Conservation (phyloP, 441 rosid genomes). For the Gossypium schwendimanii region DNA sequence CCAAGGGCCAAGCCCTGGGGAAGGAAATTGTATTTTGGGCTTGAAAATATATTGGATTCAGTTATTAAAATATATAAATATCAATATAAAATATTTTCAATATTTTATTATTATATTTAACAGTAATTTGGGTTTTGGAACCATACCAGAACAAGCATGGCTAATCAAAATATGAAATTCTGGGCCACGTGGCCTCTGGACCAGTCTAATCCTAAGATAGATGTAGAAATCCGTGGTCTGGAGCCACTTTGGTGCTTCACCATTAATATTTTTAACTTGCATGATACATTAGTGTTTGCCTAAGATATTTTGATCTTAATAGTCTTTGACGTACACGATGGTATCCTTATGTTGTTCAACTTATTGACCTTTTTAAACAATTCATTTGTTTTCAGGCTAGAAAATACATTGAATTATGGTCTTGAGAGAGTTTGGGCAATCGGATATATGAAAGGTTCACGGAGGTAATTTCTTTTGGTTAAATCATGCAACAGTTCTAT, state of each 20-base stretch:
- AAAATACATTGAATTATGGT: slow-evolving; percentile 88
- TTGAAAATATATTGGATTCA: background rate
- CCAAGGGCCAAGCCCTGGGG: background rate
- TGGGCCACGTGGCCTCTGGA: background rate
- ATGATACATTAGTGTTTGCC: background rate
- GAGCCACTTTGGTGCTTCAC: background rate
- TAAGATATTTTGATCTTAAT: background rate
- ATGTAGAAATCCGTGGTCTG: background rate
- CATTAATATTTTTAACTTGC: background rate
- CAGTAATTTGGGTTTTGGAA: background rate
- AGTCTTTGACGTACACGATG: background rate
- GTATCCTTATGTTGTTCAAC: background rate
- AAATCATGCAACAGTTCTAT: background rate
- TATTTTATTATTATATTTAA: background rate
- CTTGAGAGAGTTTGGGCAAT: slow-evolving; percentile 93
- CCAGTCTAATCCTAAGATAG: background rate
- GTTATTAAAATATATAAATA: background rate
- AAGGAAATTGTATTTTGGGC: background rate
- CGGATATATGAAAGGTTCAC: slow-evolving; percentile 74
- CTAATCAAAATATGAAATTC: background rate
- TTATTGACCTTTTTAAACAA: background rate
- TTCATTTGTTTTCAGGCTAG: slow-evolving; percentile 54
- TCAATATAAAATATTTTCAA: background rate
- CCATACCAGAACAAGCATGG: background rate
- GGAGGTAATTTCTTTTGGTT: slow-evolving; percentile 41